phyloP scores from a whole-genome alignment of 805 yeast species.

The Cyberlindnera suaveolens region DNA sequence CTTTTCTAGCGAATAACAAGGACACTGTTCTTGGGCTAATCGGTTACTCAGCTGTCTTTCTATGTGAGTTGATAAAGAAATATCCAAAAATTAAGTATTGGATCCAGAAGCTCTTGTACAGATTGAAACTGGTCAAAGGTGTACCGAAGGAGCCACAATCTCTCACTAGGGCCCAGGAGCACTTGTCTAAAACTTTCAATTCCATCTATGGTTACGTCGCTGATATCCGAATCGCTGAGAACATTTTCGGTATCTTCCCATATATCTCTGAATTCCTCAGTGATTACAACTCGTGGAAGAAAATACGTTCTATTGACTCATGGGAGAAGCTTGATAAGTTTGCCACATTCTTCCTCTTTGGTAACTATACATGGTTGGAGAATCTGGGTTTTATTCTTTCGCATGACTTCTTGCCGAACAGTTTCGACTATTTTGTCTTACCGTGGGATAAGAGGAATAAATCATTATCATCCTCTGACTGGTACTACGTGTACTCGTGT shows the following conservation, averaged over 20 bases:
- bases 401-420: conserved; percentile 14
- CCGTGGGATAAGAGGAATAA: conserved; percentile 7
- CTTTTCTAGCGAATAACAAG: conserved; percentile 9
- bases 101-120: conserved; percentile 8
- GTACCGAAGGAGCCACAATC: conserved; percentile 1
- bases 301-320: conserved; percentile 6
- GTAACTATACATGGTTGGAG: conserved; percentile 14
- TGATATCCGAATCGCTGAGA: conserved; percentile 16
- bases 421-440: conserved; percentile 8
- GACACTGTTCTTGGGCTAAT: conserved; percentile 13
- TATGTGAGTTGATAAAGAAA: conserved; percentile 12
- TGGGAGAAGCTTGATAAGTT: conserved; percentile 9
- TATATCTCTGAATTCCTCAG: conserved; percentile 12
- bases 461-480: conserved; percentile 11
- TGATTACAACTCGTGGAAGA: conserved; percentile 12
- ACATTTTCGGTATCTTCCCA: conserved; percentile 16
- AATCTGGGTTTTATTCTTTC: conserved; percentile 15
- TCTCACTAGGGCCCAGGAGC: conserved; percentile 5
- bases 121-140: conserved; percentile 3
- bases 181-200: conserved; percentile 5
- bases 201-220: conserved; percentile 14
- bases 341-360: conserved; percentile 10
- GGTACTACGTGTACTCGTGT: conserved; percentile 20
- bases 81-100: conserved; percentile 12
- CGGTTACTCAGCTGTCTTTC: conserved; percentile 9